These are phyloP conservation scores for Saccharomycopsis sp. DNA, from an alignment of 805 yeast species.

Conservation along the genomic window DNA sequence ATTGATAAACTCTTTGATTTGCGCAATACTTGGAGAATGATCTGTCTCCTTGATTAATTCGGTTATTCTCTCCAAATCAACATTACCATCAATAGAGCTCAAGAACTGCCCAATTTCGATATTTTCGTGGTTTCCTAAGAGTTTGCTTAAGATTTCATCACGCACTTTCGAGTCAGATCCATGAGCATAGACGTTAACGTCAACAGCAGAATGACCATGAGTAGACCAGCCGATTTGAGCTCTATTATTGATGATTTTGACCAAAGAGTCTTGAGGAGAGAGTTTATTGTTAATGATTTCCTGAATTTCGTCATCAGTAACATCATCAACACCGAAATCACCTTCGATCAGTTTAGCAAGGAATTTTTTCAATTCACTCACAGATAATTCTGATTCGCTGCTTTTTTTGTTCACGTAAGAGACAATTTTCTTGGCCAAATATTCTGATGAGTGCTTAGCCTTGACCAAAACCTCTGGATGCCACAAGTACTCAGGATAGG, in stretches of 20 bases:
- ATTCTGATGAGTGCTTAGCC: conserved; percentile 76
- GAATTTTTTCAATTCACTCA: conserved; percentile 34
- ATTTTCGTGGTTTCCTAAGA: conserved; percentile 82
- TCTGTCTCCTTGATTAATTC: conserved; percentile 41
- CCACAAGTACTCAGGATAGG: conserved; percentile 86
- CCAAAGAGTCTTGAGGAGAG: conserved; percentile 41
- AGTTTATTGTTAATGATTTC: conserved; percentile 32
- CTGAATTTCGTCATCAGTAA: conserved; percentile 46
- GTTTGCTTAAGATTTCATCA: conserved; percentile 35
- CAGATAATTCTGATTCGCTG: conserved; percentile 18
- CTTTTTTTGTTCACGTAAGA: conserved; percentile 28
- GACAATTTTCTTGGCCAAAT: conserved; percentile 42
- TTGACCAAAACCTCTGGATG: conserved; percentile 67
- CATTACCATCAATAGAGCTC: conserved; percentile 29
- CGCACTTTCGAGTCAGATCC: conserved; percentile 48
- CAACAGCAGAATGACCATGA: conserved; percentile 94
- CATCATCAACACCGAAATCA: conserved; percentile 64
- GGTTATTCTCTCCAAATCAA: conserved; percentile 45
- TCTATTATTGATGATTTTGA: conserved; percentile 68
- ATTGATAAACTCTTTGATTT: conserved; percentile 10
- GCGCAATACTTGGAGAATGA: conserved; percentile 34
- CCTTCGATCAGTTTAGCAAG: conserved; percentile 49
- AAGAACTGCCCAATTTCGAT: conserved; percentile 75
- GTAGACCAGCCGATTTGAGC: conserved; percentile 96
- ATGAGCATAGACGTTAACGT: conserved; percentile 83